A percentile compares a stretch with the other conserved stretches of the same genome.
These are phyloP conservation scores for Tephrocybe rancida DNA, from an alignment of 768 basidiomycete genomes.

Conservation along the genomic window DNA sequence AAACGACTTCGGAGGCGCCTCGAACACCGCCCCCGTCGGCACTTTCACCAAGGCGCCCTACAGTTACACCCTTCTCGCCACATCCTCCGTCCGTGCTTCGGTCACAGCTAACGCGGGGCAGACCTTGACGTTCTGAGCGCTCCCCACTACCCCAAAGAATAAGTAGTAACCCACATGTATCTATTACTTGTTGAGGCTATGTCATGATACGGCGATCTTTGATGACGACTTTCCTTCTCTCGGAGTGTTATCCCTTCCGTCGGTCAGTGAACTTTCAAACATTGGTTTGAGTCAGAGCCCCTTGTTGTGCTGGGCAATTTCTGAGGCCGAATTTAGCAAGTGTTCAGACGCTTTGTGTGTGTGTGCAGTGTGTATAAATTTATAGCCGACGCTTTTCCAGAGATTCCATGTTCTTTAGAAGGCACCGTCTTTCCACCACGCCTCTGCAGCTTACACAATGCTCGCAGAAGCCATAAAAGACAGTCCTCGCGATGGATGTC, in stretches of 20 bases:
- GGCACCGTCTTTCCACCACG: not conserved
- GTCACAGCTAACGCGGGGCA: constrained; percentile 32
- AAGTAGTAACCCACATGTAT: not conserved
- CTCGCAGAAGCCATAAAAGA: constrained; percentile 29
- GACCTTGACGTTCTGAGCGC: constrained; percentile 28
- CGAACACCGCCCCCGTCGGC: constrained; percentile 33
- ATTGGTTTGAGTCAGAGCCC: no score
- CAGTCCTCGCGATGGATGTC: constrained; percentile 42
- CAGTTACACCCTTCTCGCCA: constrained; percentile 30
- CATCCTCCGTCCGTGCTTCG: constrained; percentile 25
- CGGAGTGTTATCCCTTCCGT: constrained; percentile 5
- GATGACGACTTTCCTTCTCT: not conserved
- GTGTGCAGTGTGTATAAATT: not conserved
- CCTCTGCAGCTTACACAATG: constrained; percentile 10
- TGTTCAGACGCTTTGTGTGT: no score
- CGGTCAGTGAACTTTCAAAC: not conserved
- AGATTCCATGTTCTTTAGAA: constrained; percentile 11
- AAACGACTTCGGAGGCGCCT: constrained; percentile 36
- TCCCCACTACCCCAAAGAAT: not conserved
- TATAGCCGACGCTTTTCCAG: constrained; percentile 4
- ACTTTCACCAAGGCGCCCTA: constrained; percentile 37
- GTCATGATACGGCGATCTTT: not conserved
- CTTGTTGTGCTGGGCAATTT: no score
- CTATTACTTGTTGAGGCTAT: not conserved
- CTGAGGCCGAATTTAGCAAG: not conserved